A percentile compares a stretch with the other conserved stretches of the same genome.
Evolutionary conservation across 164 flowering plant genomes (phyloP).

Genomic region (Tetracentron sinense): DNA sequence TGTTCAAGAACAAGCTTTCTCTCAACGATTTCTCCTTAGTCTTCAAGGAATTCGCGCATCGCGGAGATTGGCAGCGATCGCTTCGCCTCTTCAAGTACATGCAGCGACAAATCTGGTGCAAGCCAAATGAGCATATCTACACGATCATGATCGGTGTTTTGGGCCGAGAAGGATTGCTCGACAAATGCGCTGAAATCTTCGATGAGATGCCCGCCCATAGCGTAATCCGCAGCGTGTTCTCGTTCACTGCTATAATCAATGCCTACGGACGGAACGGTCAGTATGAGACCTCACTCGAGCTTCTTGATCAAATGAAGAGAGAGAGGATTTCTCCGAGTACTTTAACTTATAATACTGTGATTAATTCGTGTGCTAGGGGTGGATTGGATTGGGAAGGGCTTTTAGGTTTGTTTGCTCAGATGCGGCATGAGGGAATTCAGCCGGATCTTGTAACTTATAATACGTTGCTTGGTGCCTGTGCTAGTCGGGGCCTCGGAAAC

Average conservation of each 20-base stretch:
- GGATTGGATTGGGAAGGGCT: conserved; percentile 94
- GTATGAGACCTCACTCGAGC: conserved; percentile 53
- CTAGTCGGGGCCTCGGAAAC: conserved; percentile 62
- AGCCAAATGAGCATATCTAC: conserved; percentile 87
- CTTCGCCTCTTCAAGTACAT: conserved; percentile 87
- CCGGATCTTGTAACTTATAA: conserved; percentile 91
- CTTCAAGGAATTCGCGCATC: conserved; percentile 83
- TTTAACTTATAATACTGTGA: conserved; percentile 82
- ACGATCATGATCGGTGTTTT: conserved; percentile 74
- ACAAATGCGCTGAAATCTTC: conserved; percentile 70
- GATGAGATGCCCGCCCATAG: conserved; percentile 80
- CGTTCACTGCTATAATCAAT: conserved; percentile 78
- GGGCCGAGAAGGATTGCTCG: conserved; percentile 82
- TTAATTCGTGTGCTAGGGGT: conserved; percentile 82
- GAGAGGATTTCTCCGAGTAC: conserved; percentile 65
- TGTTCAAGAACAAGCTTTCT: conserved; percentile 76
- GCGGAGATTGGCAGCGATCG: conserved; percentile 94
- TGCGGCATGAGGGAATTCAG: conserved; percentile 87
- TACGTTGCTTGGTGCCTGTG: conserved; percentile 78
- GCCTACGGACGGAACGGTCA: conserved; percentile 85
- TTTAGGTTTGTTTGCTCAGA: conserved; percentile 87
- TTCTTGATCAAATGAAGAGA: conserved; percentile 69
- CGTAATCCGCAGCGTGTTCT: conserved; percentile 57
- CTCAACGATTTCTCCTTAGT: conserved; percentile 76
- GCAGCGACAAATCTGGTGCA: conserved; percentile 97